Evolutionary conservation across 768 basidiomycete genomes (phyloP).

Genomic region (Pulveroboletus frians): DNA sequence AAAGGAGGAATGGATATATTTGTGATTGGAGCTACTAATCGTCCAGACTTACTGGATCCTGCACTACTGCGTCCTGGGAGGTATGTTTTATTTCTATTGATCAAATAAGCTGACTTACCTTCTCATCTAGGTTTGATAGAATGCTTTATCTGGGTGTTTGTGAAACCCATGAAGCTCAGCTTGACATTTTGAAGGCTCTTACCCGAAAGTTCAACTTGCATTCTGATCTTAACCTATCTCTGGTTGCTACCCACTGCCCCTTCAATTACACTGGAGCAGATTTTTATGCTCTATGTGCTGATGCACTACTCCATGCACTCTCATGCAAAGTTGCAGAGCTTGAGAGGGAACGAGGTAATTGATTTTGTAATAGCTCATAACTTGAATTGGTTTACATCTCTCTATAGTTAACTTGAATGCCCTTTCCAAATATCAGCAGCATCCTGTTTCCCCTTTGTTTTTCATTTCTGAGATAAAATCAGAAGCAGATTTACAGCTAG

Average conservation of each 20-base stretch:
- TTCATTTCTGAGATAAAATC: constrained; percentile 81
- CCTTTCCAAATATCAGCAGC: constrained; percentile 35
- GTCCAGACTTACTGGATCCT: constrained; percentile 87
- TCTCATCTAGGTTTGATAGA: constrained; percentile 76
- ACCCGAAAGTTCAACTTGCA: constrained; percentile 89
- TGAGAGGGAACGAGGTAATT: constrained; percentile 65
- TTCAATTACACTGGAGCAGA: constrained; percentile 98
- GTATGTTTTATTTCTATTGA: constrained; percentile 34
- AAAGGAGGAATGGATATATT: constrained; percentile 70
- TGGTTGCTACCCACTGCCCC: constrained; percentile 69
- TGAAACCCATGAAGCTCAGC: constrained; percentile 78
- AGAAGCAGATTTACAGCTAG: constrained; percentile 62
- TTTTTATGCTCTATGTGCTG: constrained; percentile 95
- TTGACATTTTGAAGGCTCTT: constrained; percentile 81
- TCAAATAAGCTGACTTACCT: not conserved
- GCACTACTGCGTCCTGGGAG: constrained; percentile 86
- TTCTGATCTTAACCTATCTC: constrained; percentile 54
- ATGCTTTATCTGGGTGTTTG: constrained; percentile 95
- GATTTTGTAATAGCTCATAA: not conserved
- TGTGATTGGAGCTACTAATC: constrained; percentile 93
- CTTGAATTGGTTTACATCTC: not conserved
- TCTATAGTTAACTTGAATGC: constrained; percentile 39
- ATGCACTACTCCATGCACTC: constrained; percentile 95
- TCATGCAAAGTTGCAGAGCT: constrained; percentile 77
- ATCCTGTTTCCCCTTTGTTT: constrained; percentile 83